Evolutionary conservation across 208 protist species (phyloP).

Genomic region (Vickermania spadyakhi): DNA sequence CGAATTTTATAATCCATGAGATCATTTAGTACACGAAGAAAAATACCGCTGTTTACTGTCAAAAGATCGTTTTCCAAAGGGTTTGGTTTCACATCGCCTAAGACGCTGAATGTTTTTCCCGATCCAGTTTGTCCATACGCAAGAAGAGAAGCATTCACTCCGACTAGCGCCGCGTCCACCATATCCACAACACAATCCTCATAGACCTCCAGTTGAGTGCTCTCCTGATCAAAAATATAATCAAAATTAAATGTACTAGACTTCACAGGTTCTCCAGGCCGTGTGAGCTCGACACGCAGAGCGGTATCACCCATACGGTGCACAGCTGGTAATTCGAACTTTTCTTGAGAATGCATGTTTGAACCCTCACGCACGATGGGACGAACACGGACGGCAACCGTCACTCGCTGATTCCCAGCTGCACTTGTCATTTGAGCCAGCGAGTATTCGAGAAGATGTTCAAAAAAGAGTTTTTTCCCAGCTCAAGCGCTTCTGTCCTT

Average conservation of each 20-base stretch:
- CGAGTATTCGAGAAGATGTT: no score
- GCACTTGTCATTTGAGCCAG: conserved; percentile 10
- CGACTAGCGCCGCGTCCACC: conserved; percentile 74
- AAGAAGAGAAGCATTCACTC: conserved; percentile 69
- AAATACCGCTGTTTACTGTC: conserved; percentile 76
- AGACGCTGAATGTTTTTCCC: conserved; percentile 86
- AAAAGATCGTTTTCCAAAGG: conserved; percentile 62
- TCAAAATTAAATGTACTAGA: conserved; percentile 73
- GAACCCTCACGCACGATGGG: conserved; percentile 55
- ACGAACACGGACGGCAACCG: conserved; percentile 77
- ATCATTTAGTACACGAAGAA: conserved; percentile 79
- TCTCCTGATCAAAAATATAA: conserved; percentile 82
- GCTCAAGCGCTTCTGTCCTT: neutral
- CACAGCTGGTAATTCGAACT: conserved; percentile 56
- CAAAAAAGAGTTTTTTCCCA: conserved; percentile 5
- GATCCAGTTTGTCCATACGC: conserved; percentile 90
- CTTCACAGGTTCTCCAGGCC: conserved; percentile 30
- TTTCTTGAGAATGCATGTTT: conserved; percentile 47
- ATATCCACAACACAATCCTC: conserved; percentile 75
- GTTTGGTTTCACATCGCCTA: conserved; percentile 62
- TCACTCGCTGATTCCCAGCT: conserved; percentile 50
- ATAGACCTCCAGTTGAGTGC: conserved; percentile 85
- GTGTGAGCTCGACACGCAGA: conserved; percentile 47
- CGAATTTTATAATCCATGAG: conserved; percentile 62
- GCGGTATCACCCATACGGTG: conserved; percentile 44